These are phyloP conservation scores for Talaromyces stipitatus DNA, from an alignment of 495 filamentous ascomycete species.

Conservation along the genomic window DNA sequence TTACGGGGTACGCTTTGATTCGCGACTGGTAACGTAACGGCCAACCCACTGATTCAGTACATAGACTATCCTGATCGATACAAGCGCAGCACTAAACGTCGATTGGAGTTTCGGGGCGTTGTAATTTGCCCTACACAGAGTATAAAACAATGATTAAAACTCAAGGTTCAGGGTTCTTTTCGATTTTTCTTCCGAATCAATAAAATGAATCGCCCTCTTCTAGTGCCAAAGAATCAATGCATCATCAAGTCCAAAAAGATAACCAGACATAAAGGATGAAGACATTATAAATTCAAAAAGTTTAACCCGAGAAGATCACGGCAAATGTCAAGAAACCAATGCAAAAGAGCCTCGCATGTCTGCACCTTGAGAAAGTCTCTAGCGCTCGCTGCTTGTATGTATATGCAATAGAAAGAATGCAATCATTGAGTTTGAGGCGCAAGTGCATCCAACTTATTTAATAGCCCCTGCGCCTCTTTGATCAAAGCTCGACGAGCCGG, in stretches of 20 bases:
- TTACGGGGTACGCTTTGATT: not conserved
- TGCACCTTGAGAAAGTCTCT: not conserved
- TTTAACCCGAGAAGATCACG: not conserved
- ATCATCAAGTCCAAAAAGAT: no score
- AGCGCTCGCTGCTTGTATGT: not conserved
- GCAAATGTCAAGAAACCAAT: not conserved
- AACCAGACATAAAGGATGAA: not conserved
- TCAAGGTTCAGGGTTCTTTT: no score
- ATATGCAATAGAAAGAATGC: not conserved
- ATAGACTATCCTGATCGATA: not conserved
- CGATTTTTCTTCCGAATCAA: not conserved
- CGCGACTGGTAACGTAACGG: not conserved
- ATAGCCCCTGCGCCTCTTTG: constrained; percentile 57
- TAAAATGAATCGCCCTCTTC: not conserved
- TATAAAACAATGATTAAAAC: no score
- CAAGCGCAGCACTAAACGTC: no score
- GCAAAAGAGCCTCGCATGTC: not conserved
- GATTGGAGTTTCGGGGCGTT: no score
- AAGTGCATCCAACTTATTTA: constrained; percentile 55
- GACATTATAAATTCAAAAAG: not conserved
- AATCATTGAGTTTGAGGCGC: not conserved
- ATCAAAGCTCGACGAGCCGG: constrained; percentile 67
- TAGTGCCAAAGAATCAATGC: not conserved
- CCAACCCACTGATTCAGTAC: not conserved
- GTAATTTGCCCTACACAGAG: no score